A percentile compares a stretch with the other conserved stretches of the same genome.
phyloP scores from a whole-genome alignment of 2,329 filamentous ascomycete genomes.

The Neofusicoccum kwambonambiense region DNA sequence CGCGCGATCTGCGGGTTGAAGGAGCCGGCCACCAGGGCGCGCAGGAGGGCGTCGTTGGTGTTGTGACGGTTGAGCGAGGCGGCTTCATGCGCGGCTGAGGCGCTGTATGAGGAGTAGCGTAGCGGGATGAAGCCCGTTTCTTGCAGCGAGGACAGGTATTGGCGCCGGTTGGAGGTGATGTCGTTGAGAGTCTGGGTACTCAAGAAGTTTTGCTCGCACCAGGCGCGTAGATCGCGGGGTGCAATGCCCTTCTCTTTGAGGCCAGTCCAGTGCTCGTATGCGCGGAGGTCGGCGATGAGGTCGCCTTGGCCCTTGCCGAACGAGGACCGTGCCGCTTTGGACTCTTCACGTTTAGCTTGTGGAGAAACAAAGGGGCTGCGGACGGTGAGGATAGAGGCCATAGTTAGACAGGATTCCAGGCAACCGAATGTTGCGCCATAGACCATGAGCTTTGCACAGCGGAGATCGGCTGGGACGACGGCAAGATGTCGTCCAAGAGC shows the following conservation, averaged over 20 bases:
- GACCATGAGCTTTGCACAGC: slow-evolving; percentile 92
- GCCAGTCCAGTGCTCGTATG: slow-evolving; percentile 79
- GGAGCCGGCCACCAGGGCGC: slow-evolving; percentile 50
- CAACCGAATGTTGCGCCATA: slow-evolving; percentile 94
- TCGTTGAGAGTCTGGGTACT: slow-evolving; percentile 81
- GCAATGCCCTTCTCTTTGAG: slow-evolving; percentile 57
- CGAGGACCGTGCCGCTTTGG: slow-evolving; percentile 69
- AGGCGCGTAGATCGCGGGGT: slow-evolving; percentile 64
- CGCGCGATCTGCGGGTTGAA: slow-evolving; percentile 79
- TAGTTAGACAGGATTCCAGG: slow-evolving; percentile 81
- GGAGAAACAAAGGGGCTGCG: slow-evolving; percentile 85
- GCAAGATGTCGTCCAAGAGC: slow-evolving; percentile 90
- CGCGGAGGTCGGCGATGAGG: slow-evolving; percentile 79
- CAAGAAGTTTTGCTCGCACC: slow-evolving; percentile 84
- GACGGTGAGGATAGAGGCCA: slow-evolving; percentile 88
- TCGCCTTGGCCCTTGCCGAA: slow-evolving; percentile 79
- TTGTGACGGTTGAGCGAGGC: slow-evolving; percentile 49
- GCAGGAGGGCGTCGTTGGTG: slow-evolving; percentile 46
- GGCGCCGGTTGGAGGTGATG: slow-evolving; percentile 79
- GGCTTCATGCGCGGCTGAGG: slow-evolving; percentile 22
- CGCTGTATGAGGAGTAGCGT: slow-evolving; percentile 33
- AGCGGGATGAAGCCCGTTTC: slow-evolving; percentile 76
- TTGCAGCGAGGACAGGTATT: slow-evolving; percentile 81
- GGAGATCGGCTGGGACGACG: slow-evolving; percentile 89
- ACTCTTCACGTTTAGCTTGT: slow-evolving; percentile 76